These are phyloP conservation scores for Cutaneotrichosporon dermatis DNA, from an alignment of 1,284 basidiomycete species.

Conservation along the genomic window DNA sequence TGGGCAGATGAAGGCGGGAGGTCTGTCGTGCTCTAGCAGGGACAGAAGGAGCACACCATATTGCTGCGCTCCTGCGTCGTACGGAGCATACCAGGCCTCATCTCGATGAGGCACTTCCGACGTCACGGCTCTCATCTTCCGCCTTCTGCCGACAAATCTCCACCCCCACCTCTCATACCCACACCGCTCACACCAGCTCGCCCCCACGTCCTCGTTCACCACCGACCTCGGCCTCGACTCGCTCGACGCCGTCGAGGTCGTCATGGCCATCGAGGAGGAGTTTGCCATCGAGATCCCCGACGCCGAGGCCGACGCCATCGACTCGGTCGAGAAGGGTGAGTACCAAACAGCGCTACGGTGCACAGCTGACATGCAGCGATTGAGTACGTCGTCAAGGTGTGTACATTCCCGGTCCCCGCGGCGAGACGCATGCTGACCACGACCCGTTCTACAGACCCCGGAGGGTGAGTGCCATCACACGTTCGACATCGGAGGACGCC, in stretches of 20 bases:
- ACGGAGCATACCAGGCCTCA: too few relatives aligned
- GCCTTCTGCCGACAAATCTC: too few relatives aligned
- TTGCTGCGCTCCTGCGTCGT: too few relatives aligned
- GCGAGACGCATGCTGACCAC: slow-evolving; percentile 13
- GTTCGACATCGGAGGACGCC: too few relatives aligned
- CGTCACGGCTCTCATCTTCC: neutral
- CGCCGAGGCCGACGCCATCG: slow-evolving; percentile 95
- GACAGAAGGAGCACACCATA: too few relatives aligned
- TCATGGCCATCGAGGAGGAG: slow-evolving; percentile 99
- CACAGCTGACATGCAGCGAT: slow-evolving; percentile 61
- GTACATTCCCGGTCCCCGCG: slow-evolving; percentile 12
- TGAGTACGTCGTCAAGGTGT: slow-evolving; percentile 83
- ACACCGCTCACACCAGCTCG: slow-evolving; percentile 56
- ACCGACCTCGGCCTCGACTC: slow-evolving; percentile 92
- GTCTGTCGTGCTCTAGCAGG: too few relatives aligned
- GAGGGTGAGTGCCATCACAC: slow-evolving; percentile 36
- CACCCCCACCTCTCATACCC: neutral
- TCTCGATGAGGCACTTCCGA: neutral
- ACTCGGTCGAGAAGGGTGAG: slow-evolving; percentile 86
- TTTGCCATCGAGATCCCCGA: slow-evolving; percentile 75
- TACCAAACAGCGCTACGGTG: slow-evolving; percentile 2
- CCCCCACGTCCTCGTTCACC: slow-evolving; percentile 69
- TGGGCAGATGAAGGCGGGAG: too few relatives aligned
- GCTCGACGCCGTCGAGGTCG: slow-evolving; percentile 94
- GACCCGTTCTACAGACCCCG: slow-evolving; percentile 35